Conservation (phyloP, 164 flowering plant genomes). For the Umbellularia californica region DNA sequence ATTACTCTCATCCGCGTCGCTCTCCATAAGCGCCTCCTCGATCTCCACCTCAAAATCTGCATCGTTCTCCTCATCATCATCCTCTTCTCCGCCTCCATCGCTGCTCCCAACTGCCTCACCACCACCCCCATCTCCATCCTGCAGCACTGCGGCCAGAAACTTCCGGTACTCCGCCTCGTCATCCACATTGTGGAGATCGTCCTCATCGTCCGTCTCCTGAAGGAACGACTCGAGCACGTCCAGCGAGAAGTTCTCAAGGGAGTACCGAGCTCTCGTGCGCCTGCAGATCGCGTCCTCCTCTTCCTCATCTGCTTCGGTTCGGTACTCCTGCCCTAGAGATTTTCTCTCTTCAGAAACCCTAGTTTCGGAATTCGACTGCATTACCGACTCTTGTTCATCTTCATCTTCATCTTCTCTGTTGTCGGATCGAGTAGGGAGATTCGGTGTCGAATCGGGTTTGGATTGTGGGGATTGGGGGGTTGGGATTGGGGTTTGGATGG, state of each 20-base stretch:
- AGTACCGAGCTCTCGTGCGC: slow-evolving; percentile 91
- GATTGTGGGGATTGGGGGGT: background rate
- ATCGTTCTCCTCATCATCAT: slow-evolving; percentile 85
- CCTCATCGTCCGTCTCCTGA: slow-evolving; percentile 95
- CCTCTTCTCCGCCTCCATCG: slow-evolving; percentile 49
- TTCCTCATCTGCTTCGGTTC: slow-evolving; percentile 36
- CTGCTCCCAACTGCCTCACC: slow-evolving; percentile 31
- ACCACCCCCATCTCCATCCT: slow-evolving; percentile 43
- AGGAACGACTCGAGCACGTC: slow-evolving; percentile 96
- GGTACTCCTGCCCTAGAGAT: slow-evolving; percentile 19
- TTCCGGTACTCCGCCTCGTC: slow-evolving; percentile 93
- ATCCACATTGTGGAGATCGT: slow-evolving; percentile 75
- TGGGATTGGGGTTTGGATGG: background rate
- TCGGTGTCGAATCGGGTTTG: background rate
- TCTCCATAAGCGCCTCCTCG: slow-evolving; percentile 79
- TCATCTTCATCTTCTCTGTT: no score
- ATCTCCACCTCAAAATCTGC: slow-evolving; percentile 96
- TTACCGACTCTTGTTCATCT: slow-evolving; percentile 2
- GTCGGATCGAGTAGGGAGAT: background rate
- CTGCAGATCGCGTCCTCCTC: slow-evolving; percentile 73
- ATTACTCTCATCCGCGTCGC: slow-evolving; percentile 60
- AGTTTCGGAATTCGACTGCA: background rate
- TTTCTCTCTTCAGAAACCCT: slow-evolving; percentile 13
- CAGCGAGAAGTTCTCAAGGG: slow-evolving; percentile 84
- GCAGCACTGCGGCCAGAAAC: slow-evolving; percentile 84